phyloP scores from a whole-genome alignment of 495 filamentous ascomycete species.

The Daldinia concentrica region DNA sequence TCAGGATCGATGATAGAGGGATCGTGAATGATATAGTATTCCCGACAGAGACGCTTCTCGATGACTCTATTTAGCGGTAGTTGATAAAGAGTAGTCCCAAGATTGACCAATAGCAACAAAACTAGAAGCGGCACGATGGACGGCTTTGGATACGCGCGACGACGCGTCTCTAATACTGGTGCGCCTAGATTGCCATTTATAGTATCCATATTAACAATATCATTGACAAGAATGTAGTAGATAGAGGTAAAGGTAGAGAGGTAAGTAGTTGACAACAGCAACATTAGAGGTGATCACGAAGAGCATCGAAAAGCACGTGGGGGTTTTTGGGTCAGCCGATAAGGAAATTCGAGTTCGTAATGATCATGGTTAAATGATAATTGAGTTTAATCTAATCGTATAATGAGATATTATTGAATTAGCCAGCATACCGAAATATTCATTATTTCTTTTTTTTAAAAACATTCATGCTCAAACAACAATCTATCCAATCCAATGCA shows the following conservation, averaged over 20 bases:
- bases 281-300: background rate
- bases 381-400: background rate
- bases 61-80: conserved; percentile 59
- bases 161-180: conserved; percentile 3
- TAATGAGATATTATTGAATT: background rate
- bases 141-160: conserved; percentile 9
- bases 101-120: conserved; percentile 54
- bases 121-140: conserved; percentile 48
- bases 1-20: conserved; percentile 47
- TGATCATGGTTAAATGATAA: background rate
- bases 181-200: background rate
- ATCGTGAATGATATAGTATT: conserved; percentile 54
- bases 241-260: background rate
- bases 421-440: background rate
- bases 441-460: no score
- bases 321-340: background rate
- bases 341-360: background rate
- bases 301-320: background rate
- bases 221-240: background rate
- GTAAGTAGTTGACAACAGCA: background rate
- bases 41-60: conserved; percentile 57
- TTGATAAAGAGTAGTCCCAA: conserved; percentile 56
- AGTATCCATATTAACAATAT: conserved; percentile 12
- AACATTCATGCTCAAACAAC: no score
- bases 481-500: background rate